Conservation (phyloP, 768 basidiomycete species). For the Boletus rex-veris region DNA sequence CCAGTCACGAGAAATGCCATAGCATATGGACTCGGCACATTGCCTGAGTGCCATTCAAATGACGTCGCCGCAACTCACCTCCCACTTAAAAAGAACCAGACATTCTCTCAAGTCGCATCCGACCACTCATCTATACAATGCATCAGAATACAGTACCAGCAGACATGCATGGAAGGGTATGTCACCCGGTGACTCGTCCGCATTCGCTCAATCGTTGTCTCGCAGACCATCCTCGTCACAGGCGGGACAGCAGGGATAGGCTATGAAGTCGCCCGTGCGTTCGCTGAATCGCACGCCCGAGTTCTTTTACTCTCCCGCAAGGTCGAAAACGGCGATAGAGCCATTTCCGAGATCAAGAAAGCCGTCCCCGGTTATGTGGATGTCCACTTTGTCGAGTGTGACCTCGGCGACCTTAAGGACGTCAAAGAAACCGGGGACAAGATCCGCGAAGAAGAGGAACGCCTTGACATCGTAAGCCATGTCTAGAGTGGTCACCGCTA, state of each 20-base stretch:
- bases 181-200: not conserved
- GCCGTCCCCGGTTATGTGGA: not conserved
- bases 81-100: no score
- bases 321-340: not conserved
- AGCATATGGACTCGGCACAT: not conserved
- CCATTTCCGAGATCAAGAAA: slow-evolving; percentile 1
- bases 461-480: not conserved
- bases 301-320: not conserved
- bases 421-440: not conserved
- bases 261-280: not conserved
- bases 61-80: slow-evolving; percentile 7
- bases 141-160: not conserved
- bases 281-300: no score
- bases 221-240: not conserved
- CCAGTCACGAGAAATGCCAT: not conserved
- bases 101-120: not conserved
- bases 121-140: not conserved
- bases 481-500: not conserved
- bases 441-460: not conserved
- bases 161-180: not conserved
- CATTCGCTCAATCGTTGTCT: not conserved
- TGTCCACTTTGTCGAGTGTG: slow-evolving; percentile 1
- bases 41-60: not conserved
- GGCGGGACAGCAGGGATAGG: not conserved
- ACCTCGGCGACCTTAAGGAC: no score